Percentiles rank a stretch among this genome's conserved stretches.
These are phyloP conservation scores for Papiliotrema flavescens DNA, from an alignment of 1,284 basidiomycete species.

Conservation along the genomic window DNA sequence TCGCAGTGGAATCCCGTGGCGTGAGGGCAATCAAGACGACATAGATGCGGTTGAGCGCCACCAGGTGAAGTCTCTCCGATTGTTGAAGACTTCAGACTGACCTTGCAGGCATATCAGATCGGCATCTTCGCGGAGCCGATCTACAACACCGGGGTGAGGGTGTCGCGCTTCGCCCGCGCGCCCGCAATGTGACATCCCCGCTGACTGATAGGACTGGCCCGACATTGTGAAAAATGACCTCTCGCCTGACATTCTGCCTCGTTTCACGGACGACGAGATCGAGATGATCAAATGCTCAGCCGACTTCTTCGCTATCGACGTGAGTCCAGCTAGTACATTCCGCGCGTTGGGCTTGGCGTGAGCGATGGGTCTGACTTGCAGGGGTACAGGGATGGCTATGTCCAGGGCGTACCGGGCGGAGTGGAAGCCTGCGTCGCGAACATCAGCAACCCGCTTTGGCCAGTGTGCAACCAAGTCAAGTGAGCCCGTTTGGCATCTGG, in stretches of 20 bases:
- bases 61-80: not conserved
- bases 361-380: not conserved
- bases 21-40: slow-evolving; percentile 8
- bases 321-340: not conserved
- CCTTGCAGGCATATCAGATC: slow-evolving; percentile 14
- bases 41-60: slow-evolving; percentile 10
- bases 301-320: slow-evolving; percentile 20
- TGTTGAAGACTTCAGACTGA: not conserved
- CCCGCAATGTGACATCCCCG: no score
- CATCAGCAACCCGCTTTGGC: slow-evolving; percentile 12
- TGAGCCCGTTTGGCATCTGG: not conserved
- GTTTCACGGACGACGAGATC: slow-evolving; percentile 12
- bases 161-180: not conserved
- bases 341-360: not conserved
- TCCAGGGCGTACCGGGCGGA: slow-evolving; percentile 9
- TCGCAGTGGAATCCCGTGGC: slow-evolving; percentile 8
- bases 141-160: slow-evolving; percentile 14
- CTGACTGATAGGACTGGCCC: slow-evolving; percentile 14
- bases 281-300: slow-evolving; percentile 18
- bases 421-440: slow-evolving; percentile 14
- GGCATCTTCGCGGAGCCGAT: slow-evolving; percentile 18
- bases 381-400: slow-evolving; percentile 16
- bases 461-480: slow-evolving; percentile 13
- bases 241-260: slow-evolving; percentile 14
- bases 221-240: slow-evolving; percentile 15